Evolutionary conservation across 495 filamentous ascomycete species (phyloP).

Genomic region (Neurospora africana): DNA sequence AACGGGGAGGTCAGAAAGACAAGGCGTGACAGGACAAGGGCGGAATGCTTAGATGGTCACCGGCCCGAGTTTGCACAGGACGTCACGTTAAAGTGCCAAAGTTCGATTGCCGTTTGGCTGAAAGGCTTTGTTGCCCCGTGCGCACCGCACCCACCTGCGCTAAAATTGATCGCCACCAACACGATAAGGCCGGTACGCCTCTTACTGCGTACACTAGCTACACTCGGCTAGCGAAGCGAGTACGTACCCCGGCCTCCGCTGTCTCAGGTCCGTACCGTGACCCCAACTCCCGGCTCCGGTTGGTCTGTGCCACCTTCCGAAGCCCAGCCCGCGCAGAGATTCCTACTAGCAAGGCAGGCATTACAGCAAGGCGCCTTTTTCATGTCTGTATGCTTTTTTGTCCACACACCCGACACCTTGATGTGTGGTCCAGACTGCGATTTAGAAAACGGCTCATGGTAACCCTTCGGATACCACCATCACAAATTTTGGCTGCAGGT

Average conservation of each 20-base stretch:
- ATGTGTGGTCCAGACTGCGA: neutral
- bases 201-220: too few relatives aligned
- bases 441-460: neutral
- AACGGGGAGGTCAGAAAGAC: conserved; percentile 1
- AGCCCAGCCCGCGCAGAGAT: neutral
- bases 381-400: neutral
- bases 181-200: neutral
- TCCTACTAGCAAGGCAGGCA: neutral
- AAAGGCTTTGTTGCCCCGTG: conserved; percentile 17
- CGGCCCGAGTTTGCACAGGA: conserved; percentile 10
- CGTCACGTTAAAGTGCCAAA: conserved; percentile 8
- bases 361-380: neutral
- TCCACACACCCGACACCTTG: neutral
- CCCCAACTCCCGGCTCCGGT: neutral
- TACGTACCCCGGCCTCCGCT: neutral
- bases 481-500: neutral
- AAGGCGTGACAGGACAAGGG: neutral
- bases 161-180: conserved; percentile 13
- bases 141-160: conserved; percentile 14
- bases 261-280: neutral
- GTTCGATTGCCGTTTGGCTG: conserved; percentile 10
- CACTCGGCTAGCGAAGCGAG: neutral
- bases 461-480: neutral
- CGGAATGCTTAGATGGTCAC: conserved; percentile 5
- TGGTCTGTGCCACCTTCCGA: neutral